These are phyloP conservation scores for Blastocladiella britannica DNA, from an alignment of 192 early-diverging fungal species.

Conservation along the genomic window DNA sequence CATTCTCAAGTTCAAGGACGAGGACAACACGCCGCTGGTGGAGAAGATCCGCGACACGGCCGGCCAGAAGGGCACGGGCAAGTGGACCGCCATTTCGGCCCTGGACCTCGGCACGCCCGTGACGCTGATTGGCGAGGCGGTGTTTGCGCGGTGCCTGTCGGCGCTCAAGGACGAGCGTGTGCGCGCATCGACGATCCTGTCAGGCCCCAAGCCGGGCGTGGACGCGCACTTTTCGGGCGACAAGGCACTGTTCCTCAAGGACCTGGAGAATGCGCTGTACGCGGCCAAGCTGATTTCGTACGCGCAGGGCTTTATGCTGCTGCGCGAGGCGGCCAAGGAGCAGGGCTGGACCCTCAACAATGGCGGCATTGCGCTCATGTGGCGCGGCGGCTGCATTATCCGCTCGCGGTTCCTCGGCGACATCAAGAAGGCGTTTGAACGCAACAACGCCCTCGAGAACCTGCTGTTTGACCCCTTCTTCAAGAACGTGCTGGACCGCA, in stretches of 20 bases:
- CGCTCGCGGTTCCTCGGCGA: conserved; percentile 89
- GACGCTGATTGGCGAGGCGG: conserved; percentile 94
- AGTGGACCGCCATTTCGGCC: conserved; percentile 92
- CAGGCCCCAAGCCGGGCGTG: conserved; percentile 31
- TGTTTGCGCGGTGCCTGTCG: conserved; percentile 90
- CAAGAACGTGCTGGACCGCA: conserved; percentile 65
- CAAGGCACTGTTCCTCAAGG: conserved; percentile 69
- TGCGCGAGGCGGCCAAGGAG: conserved; percentile 84
- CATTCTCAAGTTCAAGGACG: conserved; percentile 82
- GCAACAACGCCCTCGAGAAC: conserved; percentile 67
- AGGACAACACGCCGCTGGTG: conserved; percentile 64
- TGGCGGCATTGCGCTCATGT: conserved; percentile 96
- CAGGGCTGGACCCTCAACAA: conserved; percentile 90
- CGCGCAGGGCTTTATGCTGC: conserved; percentile 97
- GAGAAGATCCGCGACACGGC: conserved; percentile 92
- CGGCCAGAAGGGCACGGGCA: conserved; percentile 94
- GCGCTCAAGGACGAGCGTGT: conserved; percentile 90
- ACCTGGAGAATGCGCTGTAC: conserved; percentile 82
- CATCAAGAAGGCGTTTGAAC: conserved; percentile 85
- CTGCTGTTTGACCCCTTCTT: conserved; percentile 94
- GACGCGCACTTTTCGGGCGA: conserved; percentile 53
- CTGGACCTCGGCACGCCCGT: conserved; percentile 91
- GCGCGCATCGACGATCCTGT: conserved; percentile 65
- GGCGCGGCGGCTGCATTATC: conserved; percentile 98
- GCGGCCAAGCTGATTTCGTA: conserved; percentile 97